Percentiles rank a stretch among this genome's conserved stretches.
phyloP scores from a whole-genome alignment of 148 eudicot species.

The Nepenthes gracilis region DNA sequence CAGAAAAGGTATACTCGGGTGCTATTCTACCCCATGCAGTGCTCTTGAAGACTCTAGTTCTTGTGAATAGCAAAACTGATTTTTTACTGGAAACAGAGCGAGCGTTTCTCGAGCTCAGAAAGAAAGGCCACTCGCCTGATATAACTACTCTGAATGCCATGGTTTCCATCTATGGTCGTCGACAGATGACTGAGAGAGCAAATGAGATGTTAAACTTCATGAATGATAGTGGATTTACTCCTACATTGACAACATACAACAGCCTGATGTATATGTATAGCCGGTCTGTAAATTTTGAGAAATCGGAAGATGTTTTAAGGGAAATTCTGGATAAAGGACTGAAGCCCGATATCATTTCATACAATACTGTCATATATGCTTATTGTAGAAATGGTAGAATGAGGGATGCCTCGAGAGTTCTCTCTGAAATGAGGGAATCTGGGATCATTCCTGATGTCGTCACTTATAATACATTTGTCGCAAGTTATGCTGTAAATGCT shows the following conservation, averaged over 20 bases:
- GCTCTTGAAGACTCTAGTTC: constrained; percentile 69
- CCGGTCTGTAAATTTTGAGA: constrained; percentile 45
- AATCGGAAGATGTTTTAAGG: constrained; percentile 55
- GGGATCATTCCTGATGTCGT: constrained; percentile 66
- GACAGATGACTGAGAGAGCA: constrained; percentile 61
- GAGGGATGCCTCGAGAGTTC: constrained; percentile 64
- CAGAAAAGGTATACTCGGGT: constrained; percentile 63
- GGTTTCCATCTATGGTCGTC: constrained; percentile 74
- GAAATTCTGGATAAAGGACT: constrained; percentile 51
- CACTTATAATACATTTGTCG: constrained; percentile 71
- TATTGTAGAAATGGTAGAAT: constrained; percentile 65
- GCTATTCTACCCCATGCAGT: constrained; percentile 38
- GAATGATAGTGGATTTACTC: constrained; percentile 61
- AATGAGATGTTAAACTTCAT: constrained; percentile 56
- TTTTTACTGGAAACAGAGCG: constrained; percentile 62
- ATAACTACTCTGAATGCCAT: constrained; percentile 67
- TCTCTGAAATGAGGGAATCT: constrained; percentile 41
- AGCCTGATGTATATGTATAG: constrained; percentile 83
- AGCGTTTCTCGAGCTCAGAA: constrained; percentile 65
- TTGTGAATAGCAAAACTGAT: constrained; percentile 68
- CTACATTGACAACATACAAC: constrained; percentile 70
- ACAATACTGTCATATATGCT: constrained; percentile 68
- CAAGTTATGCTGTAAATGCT: constrained; percentile 56
- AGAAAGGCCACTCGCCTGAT: constrained; percentile 46
- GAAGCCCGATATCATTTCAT: constrained; percentile 75